These are phyloP conservation scores for Flagelloscypha sp. DNA, from an alignment of 768 basidiomycete genomes.

Conservation along the genomic window DNA sequence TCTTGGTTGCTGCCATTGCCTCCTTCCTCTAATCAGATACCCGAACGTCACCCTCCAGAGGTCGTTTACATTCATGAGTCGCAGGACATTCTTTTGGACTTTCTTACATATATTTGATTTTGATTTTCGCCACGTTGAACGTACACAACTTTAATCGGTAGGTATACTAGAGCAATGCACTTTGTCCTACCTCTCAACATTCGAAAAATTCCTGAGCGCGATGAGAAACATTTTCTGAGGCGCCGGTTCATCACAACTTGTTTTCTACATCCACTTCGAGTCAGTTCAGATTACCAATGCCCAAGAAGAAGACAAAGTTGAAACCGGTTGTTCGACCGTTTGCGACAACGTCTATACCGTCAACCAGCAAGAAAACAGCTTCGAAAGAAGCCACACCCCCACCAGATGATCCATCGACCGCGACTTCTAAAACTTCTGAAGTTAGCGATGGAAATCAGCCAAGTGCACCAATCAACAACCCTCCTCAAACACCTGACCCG, in stretches of 20 bases:
- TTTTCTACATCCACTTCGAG: conserved; percentile 1
- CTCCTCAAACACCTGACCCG: conserved; percentile 55
- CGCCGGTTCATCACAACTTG: background rate
- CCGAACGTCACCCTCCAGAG: too few relatives aligned
- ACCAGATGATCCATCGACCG: conserved; percentile 4
- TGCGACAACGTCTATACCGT: conserved; percentile 75
- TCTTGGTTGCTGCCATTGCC: conserved; percentile 23
- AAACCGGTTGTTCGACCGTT: conserved; percentile 72
- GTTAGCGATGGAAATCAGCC: conserved; percentile 4
- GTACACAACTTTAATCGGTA: too few relatives aligned
- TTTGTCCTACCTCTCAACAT: too few relatives aligned
- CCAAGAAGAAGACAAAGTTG: conserved; percentile 81
- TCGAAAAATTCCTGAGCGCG: too few relatives aligned
- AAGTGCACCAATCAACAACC: conserved; percentile 25
- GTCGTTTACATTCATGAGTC: too few relatives aligned
- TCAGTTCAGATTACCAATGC: conserved; percentile 36
- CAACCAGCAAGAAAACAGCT: conserved; percentile 33
- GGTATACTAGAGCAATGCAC: too few relatives aligned
- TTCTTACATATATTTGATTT: too few relatives aligned
- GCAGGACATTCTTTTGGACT: too few relatives aligned
- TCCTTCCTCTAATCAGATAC: conserved; percentile 26
- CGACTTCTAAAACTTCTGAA: conserved; percentile 3
- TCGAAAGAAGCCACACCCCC: conserved; percentile 16
- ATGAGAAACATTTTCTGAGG: too few relatives aligned
- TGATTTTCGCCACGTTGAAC: too few relatives aligned